Base-by-base conservation (phyloP, 2,329 filamentous ascomycete genomes). In the Calonectria hawksworthii region DNA sequence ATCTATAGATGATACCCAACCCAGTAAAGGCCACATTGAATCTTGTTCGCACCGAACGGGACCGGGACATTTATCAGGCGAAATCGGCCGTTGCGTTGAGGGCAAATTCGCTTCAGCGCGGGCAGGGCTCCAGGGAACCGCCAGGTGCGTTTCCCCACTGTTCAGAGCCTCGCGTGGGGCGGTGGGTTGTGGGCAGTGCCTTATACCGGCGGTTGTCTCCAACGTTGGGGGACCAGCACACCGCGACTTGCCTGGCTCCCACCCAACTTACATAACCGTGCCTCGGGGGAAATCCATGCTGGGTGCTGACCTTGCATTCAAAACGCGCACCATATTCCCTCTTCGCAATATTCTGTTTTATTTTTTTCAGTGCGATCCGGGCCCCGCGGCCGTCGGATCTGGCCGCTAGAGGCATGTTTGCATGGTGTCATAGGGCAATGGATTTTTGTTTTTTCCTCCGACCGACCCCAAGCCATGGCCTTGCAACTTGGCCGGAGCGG, bases 51-150 rank as follows among this genome's bases (percentile, higher is more conserved):
- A 41, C 71, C 66, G 71, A 68, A 73, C 47, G 56, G 71, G 50
- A 64, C 56, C 71, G 72, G 72, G 51, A 61, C 61, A 54, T 67
- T 70, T 70, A 70, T 66, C 72, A 41, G 72, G 51, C 72, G 72
- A 68, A 74, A 74, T 67, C 72, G 52, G 61, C 54, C 54, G 67
- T 59, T 65, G 65, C 41, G 67, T 59, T 65, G 65, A 73, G 71
- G 65, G 52, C 70, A 67, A 51, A 50, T 32, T 68, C 38, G 28
- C 56, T 56, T 32, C 65, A 50, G 23, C 30, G 56, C 16, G 50
- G 32, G 41, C 67, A 70, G 72, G 67, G 66, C 38, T 28, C 41
- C 41, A 51, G 38, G 23, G 52, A 61, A 47, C 70, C 70, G 54
- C 41, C 70, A 68, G 52, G 41, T 73, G 52, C 54, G 47, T 68